Evolutionary conservation across 1,284 basidiomycete species (phyloP), one percentile per base, ranked within the genome.

Genomic region (Lentinus polychrous): DNA sequence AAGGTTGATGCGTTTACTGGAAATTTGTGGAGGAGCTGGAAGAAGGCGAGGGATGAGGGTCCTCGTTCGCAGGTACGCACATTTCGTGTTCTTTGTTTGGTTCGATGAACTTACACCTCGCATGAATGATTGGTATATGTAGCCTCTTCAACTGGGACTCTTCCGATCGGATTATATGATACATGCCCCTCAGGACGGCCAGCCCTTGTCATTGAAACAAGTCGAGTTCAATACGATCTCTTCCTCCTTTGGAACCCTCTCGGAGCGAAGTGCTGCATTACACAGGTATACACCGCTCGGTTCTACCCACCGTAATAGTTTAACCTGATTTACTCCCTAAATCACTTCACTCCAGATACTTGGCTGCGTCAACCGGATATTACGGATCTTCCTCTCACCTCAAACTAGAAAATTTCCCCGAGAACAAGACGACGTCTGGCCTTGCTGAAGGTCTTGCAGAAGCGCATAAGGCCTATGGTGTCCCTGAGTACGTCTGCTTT

Each of bases 221-320:
- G 95, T 99, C 46, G 96, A 99, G 66, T 96, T 98, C 69, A 99
- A 99, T 65, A 98, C 95, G 4, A 95, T 98, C 56, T 92, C 94
- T 0, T 82, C 87, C 0, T 93, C 91, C 1, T 97, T 98, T 62
- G 95, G 94, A 1, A 66, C 83, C 0, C 72, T 98, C 12, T 91
- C 89, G 2, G 78, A 92, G 51, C 78, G 76, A 37, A 77, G 81
- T 6, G 78, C 86, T 14, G 78, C 79, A 20, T 66, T 98, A 61
- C 95, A 98, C 66, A 74, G 80, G 91, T 92, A 57, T 52, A 70
- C n/a, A n/a, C n/a, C n/a, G n/a, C n/a, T n/a, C n/a, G n/a, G n/a
- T n/a, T n/a, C n/a, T n/a, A n/a, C n/a, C n/a, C n/a, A n/a, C n/a
- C n/a, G n/a, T n/a, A n/a, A n/a, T n/a, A n/a, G n/a, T n/a, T n/a